A percentile compares a stretch with the other conserved stretches of the same genome.
Conservation (phyloP, 257 asterid species). For the Dorcoceras hygrometricum region DNA sequence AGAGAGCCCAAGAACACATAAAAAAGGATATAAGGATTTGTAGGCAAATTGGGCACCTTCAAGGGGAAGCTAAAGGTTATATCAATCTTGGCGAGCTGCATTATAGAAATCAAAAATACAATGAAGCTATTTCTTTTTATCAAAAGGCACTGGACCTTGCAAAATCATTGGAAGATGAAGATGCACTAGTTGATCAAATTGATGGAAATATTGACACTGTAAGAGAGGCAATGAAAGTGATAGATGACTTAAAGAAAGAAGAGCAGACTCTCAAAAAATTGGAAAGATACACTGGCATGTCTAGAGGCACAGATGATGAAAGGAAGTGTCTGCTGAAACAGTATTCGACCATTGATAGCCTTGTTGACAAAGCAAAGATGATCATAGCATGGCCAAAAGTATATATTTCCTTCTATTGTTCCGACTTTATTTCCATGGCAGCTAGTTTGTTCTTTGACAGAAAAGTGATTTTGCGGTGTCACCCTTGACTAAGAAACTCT, state of each 20-base stretch:
- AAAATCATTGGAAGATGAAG: slow-evolving; percentile 85
- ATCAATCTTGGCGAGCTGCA: slow-evolving; percentile 81
- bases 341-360: slow-evolving; percentile 56
- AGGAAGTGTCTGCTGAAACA: slow-evolving; percentile 69
- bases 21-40: slow-evolving; percentile 72
- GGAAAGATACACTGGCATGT: slow-evolving; percentile 52
- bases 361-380: slow-evolving; percentile 72
- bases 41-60: slow-evolving; percentile 62
- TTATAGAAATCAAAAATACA: slow-evolving; percentile 63
- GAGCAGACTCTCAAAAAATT: slow-evolving; percentile 78
- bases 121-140: slow-evolving; percentile 71
- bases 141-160: slow-evolving; percentile 75
- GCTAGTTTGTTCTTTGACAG: slow-evolving; percentile 19
- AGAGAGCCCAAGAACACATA: slow-evolving; percentile 61
- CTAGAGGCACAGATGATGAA: slow-evolving; percentile 67
- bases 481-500: slow-evolving; percentile 19
- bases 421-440: slow-evolving; percentile 18
- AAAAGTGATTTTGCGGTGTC: slow-evolving; percentile 2
- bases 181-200: slow-evolving; percentile 56
- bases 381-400: slow-evolving; percentile 74
- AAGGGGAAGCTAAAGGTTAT: slow-evolving; percentile 97
- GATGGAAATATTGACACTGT: slow-evolving; percentile 59
- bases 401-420: slow-evolving; percentile 13
- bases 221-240: slow-evolving; percentile 56
- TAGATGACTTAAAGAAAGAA: slow-evolving; percentile 61